phyloP scores from a whole-genome alignment of 2,329 filamentous ascomycete species.

The Arthrobotrys megalospora region DNA sequence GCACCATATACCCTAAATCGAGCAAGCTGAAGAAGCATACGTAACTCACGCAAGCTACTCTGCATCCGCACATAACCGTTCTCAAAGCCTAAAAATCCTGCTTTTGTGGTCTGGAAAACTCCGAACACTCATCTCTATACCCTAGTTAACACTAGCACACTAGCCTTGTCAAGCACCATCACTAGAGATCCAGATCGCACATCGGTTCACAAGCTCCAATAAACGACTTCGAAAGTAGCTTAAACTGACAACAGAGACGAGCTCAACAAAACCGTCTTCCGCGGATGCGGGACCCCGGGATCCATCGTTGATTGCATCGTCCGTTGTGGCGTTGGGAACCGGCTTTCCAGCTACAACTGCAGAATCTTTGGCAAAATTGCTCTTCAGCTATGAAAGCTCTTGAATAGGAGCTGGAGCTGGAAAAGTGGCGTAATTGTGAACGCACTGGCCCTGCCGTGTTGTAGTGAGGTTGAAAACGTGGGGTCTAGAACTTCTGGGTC shows the following conservation, averaged over 20 bases:
- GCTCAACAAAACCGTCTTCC: slow-evolving; percentile 22
- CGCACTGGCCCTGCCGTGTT: slow-evolving; percentile 31
- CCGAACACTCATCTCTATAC: neutral
- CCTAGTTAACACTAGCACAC: neutral
- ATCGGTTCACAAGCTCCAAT: slow-evolving; percentile 15
- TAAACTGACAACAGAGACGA: slow-evolving; percentile 20
- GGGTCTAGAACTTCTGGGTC: neutral
- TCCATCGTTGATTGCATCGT: neutral
- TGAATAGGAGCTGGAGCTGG: slow-evolving; percentile 7
- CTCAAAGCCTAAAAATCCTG: slow-evolving; percentile 10
- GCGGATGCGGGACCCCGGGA: slow-evolving; percentile 6
- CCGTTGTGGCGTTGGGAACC: slow-evolving; percentile 17
- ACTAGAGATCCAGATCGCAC: slow-evolving; percentile 11
- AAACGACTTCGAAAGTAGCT: slow-evolving; percentile 25
- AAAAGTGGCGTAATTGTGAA: slow-evolving; percentile 7
- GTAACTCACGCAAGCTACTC: neutral
- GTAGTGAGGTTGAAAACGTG: slow-evolving; percentile 13
- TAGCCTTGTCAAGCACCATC: neutral
- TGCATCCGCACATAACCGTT: neutral
- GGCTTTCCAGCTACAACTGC: neutral
- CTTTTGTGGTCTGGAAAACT: slow-evolving; percentile 12
- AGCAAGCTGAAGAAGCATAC: neutral
- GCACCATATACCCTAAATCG: neutral
- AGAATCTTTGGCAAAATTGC: slow-evolving; percentile 3
- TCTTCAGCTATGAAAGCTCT: slow-evolving; percentile 12